These are phyloP conservation scores for Aspergillus asperescens DNA, from an alignment of 495 filamentous ascomycete species.

Conservation along the genomic window DNA sequence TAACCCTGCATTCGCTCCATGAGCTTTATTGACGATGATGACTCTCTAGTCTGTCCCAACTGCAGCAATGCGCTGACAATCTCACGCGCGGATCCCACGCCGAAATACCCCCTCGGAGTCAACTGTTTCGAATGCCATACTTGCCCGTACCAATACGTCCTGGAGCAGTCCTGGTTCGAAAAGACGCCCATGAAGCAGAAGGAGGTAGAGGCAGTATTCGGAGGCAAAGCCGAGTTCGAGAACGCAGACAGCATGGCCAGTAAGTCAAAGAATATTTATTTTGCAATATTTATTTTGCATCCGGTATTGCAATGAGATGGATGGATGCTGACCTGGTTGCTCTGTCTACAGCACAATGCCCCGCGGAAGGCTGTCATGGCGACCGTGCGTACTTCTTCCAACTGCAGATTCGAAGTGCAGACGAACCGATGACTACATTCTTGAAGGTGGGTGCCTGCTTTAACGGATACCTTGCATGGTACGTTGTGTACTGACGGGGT, in stretches of 20 bases:
- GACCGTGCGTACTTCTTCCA: constrained; percentile 86
- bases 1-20: constrained; percentile 6
- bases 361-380: constrained; percentile 66
- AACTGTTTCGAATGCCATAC: constrained; percentile 89
- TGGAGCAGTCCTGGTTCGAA: constrained; percentile 69
- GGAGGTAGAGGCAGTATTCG: constrained; percentile 87
- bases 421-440: constrained; percentile 97
- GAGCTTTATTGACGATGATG: constrained; percentile 16
- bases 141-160: constrained; percentile 80
- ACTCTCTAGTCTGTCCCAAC: constrained; percentile 74
- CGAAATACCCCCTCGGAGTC: constrained; percentile 43
- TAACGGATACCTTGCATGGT: constrained; percentile 18
- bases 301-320: no score
- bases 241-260: constrained; percentile 76
- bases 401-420: constrained; percentile 95
- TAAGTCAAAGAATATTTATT: constrained; percentile 28
- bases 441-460: constrained; percentile 60
- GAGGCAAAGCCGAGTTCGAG: constrained; percentile 78
- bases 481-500: constrained; percentile 24
- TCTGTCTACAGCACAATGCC: constrained; percentile 61
- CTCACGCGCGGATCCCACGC: constrained; percentile 49
- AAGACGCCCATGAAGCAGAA: constrained; percentile 67
- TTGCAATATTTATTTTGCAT: not conserved
- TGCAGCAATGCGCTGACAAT: constrained; percentile 86
- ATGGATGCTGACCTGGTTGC: constrained; percentile 11